phyloP scores from a whole-genome alignment of 108 stramenopile species.

The Nitzschia sp. region DNA sequence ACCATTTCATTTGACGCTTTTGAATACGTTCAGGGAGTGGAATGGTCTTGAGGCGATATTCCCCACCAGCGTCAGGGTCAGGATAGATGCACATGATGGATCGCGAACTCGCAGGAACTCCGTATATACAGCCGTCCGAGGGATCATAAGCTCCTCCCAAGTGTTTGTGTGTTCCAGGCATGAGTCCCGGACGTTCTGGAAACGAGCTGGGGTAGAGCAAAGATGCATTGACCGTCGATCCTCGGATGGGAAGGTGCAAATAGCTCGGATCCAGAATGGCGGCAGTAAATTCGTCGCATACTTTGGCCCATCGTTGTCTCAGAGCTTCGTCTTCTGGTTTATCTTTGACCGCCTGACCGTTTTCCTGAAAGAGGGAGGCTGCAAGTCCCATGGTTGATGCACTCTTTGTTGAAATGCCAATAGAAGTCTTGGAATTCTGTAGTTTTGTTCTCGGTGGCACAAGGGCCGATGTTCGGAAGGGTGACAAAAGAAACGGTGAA shows the following conservation, averaged over 20 bases:
- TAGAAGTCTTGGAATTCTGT: not conserved
- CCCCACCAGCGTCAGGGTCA: conserved; percentile 17
- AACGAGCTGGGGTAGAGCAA: conserved; percentile 34
- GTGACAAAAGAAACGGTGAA: too few relatives aligned
- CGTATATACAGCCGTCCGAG: conserved; percentile 72
- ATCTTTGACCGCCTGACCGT: not conserved
- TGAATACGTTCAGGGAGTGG: conserved; percentile 56
- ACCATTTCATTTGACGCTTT: conserved; percentile 72
- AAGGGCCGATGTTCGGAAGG: too few relatives aligned
- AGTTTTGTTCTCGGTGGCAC: too few relatives aligned
- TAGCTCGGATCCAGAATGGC: conserved; percentile 40
- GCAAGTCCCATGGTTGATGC: conserved; percentile 12
- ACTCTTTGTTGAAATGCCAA: too few relatives aligned
- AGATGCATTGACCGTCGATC: conserved; percentile 45
- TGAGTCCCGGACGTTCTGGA: conserved; percentile 35
- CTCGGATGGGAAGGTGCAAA: conserved; percentile 42
- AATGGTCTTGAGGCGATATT: conserved; percentile 51
- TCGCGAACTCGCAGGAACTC: conserved; percentile 68
- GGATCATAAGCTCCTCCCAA: conserved; percentile 80
- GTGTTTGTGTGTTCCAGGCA: conserved; percentile 72
- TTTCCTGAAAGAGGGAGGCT: conserved; percentile 11
- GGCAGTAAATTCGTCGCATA: conserved; percentile 24
- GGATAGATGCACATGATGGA: conserved; percentile 63
- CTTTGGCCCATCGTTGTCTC: conserved; percentile 37
- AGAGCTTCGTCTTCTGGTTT: conserved; percentile 10